These are phyloP conservation scores for Stachybotrys chartarum DNA, from an alignment of 2,329 filamentous ascomycete genomes.

Conservation along the genomic window DNA sequence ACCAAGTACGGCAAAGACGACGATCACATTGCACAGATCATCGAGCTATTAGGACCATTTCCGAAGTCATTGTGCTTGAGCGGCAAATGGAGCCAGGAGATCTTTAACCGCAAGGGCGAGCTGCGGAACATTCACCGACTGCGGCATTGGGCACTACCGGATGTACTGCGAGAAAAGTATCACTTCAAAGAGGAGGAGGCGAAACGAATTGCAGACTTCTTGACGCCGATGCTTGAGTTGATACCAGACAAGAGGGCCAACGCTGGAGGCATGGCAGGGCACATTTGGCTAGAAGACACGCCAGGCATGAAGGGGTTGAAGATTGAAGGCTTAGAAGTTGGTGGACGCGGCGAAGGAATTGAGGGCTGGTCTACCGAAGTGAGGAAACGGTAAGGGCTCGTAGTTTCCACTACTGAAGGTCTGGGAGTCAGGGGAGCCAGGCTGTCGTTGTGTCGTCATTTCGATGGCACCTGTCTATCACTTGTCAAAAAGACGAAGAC, in stretches of 20 bases:
- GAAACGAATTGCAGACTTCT: constrained; percentile 70
- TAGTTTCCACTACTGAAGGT: constrained; percentile 4
- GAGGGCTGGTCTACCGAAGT: constrained; percentile 89
- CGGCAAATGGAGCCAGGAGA: constrained; percentile 97
- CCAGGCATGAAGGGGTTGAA: constrained; percentile 79
- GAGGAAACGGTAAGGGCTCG: constrained; percentile 59
- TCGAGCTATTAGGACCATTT: constrained; percentile 89
- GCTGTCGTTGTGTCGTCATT: not conserved
- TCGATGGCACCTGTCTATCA: not conserved
- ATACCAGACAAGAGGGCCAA: constrained; percentile 85
- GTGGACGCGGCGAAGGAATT: constrained; percentile 82
- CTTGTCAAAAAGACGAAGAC: not conserved
- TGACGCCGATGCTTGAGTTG: constrained; percentile 86
- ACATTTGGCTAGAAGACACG: constrained; percentile 75
- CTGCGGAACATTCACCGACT: constrained; percentile 94
- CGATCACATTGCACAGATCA: constrained; percentile 98
- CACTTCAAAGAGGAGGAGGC: constrained; percentile 82
- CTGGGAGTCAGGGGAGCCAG: not conserved
- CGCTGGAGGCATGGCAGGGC: constrained; percentile 88
- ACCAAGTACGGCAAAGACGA: constrained; percentile 99
- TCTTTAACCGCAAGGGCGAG: constrained; percentile 97
- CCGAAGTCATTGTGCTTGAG: constrained; percentile 86
- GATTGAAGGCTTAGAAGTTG: constrained; percentile 67
- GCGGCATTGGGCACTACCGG: constrained; percentile 89
- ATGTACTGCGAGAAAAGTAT: constrained; percentile 93